A percentile compares a stretch with the other conserved stretches of the same genome.
These are phyloP conservation scores for Acanthamoeba polyphaga DNA, from an alignment of 208 protist species.

Conservation along the genomic window DNA sequence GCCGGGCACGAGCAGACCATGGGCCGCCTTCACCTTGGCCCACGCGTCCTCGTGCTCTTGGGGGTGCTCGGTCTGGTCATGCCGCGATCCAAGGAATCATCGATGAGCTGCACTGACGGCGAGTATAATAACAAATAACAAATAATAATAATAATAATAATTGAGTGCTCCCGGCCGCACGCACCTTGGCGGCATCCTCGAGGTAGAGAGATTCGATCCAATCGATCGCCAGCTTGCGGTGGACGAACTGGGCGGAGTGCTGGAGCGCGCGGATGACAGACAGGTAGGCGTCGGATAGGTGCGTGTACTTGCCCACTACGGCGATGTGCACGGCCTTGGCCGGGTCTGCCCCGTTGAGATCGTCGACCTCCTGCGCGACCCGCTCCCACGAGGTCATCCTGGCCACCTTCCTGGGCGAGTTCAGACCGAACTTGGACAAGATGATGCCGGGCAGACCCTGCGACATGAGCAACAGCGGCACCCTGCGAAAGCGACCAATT, in stretches of 20 bases:
- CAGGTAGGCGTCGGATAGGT: slow-evolving; percentile 97
- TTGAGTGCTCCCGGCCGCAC: not conserved
- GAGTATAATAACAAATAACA: not conserved
- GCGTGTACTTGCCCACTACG: slow-evolving; percentile 99
- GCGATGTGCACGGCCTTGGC: slow-evolving; percentile 93
- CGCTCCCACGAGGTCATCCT: slow-evolving; percentile 88
- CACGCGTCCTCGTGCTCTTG: slow-evolving; percentile 84
- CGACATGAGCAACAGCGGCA: slow-evolving; percentile 73
- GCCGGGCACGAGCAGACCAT: slow-evolving; percentile 98
- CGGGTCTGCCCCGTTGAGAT: not conserved
- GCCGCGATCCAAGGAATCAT: not conserved
- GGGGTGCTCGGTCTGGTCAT: slow-evolving; percentile 38
- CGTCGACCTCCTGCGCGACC: slow-evolving; percentile 82
- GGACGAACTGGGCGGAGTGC: slow-evolving; percentile 94
- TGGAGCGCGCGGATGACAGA: slow-evolving; percentile 98
- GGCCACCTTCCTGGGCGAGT: slow-evolving; percentile 44
- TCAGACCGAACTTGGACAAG: slow-evolving; percentile 66
- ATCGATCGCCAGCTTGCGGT: slow-evolving; percentile 95
- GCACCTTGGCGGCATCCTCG: slow-evolving; percentile 80
- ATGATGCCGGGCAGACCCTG: slow-evolving; percentile 73
- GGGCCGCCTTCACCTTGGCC: slow-evolving; percentile 88
- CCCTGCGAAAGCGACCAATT: not conserved
- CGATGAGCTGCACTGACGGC: not conserved
- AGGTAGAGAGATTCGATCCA: slow-evolving; percentile 94
- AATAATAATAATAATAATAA: no score